phyloP scores from a whole-genome alignment of 148 eudicot species.

The Camellia sinensis region DNA sequence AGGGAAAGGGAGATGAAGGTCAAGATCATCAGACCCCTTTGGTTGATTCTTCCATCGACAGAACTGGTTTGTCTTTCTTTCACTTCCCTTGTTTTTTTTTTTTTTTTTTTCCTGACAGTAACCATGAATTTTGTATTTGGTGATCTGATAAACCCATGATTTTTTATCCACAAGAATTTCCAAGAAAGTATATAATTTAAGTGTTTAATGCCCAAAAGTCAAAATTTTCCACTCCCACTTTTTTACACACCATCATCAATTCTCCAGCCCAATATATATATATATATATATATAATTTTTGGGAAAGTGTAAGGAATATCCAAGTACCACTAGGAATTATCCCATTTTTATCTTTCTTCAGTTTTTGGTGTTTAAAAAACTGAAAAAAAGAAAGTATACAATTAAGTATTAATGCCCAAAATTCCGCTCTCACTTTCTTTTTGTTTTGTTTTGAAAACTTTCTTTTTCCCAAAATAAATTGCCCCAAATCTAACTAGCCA shows the following conservation, averaged over 20 bases:
- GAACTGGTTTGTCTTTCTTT: background rate
- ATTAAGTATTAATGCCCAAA: too few relatives aligned
- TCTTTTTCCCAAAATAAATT: too few relatives aligned
- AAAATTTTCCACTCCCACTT: background rate
- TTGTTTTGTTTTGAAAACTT: too few relatives aligned
- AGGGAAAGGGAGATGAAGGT: background rate
- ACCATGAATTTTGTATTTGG: background rate
- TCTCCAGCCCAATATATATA: background rate
- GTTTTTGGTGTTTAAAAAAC: too few relatives aligned
- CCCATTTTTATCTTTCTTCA: too few relatives aligned
- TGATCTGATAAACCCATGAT: background rate
- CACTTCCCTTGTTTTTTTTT: background rate
- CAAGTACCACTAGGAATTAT: too few relatives aligned
- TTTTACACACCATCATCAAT: background rate
- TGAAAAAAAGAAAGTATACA: too few relatives aligned
- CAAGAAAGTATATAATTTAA: background rate
- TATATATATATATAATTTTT: background rate
- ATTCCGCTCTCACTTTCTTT: too few relatives aligned
- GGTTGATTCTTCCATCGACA: background rate
- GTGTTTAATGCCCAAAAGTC: background rate
- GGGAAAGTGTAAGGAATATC: too few relatives aligned
- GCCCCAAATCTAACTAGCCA: too few relatives aligned
- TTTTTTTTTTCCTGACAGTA: background rate
- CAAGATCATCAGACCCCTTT: background rate
- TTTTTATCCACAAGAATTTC: background rate